phyloP scores from a whole-genome alignment of 2,329 filamentous ascomycete genomes.

The Fusarium irregulare region DNA sequence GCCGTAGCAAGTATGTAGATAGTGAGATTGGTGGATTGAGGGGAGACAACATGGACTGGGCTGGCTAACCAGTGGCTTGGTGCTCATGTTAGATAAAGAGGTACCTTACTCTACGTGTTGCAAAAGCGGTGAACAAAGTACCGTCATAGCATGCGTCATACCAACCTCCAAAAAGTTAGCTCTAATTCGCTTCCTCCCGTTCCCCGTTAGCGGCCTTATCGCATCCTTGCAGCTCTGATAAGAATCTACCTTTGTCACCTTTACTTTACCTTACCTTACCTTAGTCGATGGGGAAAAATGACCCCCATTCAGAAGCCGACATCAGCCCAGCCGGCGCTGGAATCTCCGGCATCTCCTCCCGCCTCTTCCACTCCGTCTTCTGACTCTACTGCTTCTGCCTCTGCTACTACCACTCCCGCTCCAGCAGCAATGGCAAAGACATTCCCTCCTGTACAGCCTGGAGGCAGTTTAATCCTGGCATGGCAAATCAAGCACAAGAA shows the following conservation, averaged over 20 bases:
- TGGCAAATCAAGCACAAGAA: constrained; percentile 94
- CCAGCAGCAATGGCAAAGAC: constrained; percentile 52
- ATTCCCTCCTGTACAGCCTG: constrained; percentile 86
- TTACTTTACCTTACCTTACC: constrained; percentile 15
- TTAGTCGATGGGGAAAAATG: constrained; percentile 37
- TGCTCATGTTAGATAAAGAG: constrained; percentile 28
- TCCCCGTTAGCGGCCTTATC: constrained; percentile 35
- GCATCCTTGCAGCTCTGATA: constrained; percentile 34
- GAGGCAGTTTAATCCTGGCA: constrained; percentile 91
- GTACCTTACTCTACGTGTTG: not conserved
- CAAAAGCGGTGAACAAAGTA: constrained; percentile 19
- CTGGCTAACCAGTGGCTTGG: constrained; percentile 9
- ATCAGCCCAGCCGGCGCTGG: constrained; percentile 42
- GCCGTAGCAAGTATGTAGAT: constrained; percentile 20
- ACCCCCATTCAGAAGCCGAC: constrained; percentile 39
- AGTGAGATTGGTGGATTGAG: constrained; percentile 34
- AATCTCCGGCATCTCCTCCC: constrained; percentile 40
- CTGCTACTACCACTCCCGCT: constrained; percentile 15
- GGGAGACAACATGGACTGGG: constrained; percentile 21
- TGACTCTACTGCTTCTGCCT: constrained; percentile 10
- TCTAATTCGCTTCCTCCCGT: constrained; percentile 38
- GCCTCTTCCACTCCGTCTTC: constrained; percentile 27
- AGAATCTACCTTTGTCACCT: constrained; percentile 34
- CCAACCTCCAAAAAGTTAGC: constrained; percentile 20
- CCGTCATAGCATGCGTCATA: constrained; percentile 22